A percentile compares a stretch with the other conserved stretches of the same genome.
phyloP scores from a whole-genome alignment of 139 green algal genomes.

The Deuterostichococcus epilithicus region DNA sequence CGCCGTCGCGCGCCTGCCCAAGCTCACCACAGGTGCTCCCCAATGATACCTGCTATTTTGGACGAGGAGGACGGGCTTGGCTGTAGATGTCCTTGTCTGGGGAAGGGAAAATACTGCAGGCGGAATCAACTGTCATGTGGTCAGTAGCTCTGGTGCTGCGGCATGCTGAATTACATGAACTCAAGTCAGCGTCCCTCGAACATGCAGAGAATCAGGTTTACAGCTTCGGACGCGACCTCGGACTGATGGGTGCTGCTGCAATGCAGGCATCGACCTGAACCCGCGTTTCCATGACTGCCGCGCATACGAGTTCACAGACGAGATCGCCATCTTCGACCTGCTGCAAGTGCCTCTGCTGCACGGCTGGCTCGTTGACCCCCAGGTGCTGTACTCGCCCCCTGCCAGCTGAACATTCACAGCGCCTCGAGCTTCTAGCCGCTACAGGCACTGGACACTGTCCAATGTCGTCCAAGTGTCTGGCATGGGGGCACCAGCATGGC shows the following conservation, averaged over 20 bases:
- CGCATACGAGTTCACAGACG: constrained; percentile 68
- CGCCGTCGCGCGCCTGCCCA: constrained; percentile 62
- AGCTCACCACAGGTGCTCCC: constrained; percentile 69
- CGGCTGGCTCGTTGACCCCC: constrained; percentile 87
- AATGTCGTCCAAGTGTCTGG: neutral
- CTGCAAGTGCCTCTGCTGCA: constrained; percentile 88
- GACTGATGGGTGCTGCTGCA: no score
- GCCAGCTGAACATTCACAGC: neutral
- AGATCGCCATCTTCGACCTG: constrained; percentile 93
- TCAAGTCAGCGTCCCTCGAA: no score
- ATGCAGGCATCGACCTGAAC: neutral
- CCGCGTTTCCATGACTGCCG: constrained; percentile 13
- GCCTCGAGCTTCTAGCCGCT: neutral
- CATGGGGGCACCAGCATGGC: neutral
- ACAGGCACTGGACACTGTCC: neutral
- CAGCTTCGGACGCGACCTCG: no score
- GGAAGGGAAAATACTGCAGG: no score
- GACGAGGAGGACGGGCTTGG: no score
- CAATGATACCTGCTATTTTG: no score
- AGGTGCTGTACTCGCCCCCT: constrained; percentile 24
- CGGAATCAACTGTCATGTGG: no score
- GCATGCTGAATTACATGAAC: no score
- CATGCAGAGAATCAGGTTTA: no score
- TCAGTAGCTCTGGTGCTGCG: no score
- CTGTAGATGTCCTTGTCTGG: no score